Conservation (phyloP, 2,329 filamentous ascomycete species). For the Pseudogymnoascus sp. region DNA sequence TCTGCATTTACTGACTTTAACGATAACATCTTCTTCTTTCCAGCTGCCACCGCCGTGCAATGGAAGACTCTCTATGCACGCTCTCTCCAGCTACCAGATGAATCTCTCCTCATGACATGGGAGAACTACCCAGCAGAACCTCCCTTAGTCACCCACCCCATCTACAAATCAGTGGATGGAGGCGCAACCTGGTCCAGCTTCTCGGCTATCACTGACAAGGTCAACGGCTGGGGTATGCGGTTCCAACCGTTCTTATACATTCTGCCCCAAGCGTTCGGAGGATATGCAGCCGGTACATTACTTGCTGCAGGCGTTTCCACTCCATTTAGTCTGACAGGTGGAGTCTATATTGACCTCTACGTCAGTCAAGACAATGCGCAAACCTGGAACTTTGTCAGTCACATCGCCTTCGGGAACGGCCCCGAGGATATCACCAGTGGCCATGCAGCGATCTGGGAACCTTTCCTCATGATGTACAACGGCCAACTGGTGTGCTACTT, state of each 20-base stretch:
- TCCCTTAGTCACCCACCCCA: slow-evolving; percentile 35
- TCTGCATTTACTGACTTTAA: background rate
- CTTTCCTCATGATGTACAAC: slow-evolving; percentile 51
- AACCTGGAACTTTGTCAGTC: slow-evolving; percentile 57
- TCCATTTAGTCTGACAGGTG: slow-evolving; percentile 39
- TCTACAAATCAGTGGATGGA: slow-evolving; percentile 40
- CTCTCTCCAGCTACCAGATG: slow-evolving; percentile 23
- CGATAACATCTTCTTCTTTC: background rate
- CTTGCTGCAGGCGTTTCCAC: slow-evolving; percentile 39
- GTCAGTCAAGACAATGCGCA: slow-evolving; percentile 47
- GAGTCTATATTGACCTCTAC: slow-evolving; percentile 60
- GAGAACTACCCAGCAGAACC: slow-evolving; percentile 46
- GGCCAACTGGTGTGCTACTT: slow-evolving; percentile 57
- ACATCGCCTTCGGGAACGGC: slow-evolving; percentile 54
- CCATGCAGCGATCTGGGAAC: slow-evolving; percentile 60
- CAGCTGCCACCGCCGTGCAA: background rate
- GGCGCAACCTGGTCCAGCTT: slow-evolving; percentile 53
- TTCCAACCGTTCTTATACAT: slow-evolving; percentile 61
- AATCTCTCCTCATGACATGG: slow-evolving; percentile 39
- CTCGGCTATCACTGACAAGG: slow-evolving; percentile 51
- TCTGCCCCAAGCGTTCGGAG: slow-evolving; percentile 47
- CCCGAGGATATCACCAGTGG: slow-evolving; percentile 52
- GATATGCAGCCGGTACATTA: slow-evolving; percentile 51
- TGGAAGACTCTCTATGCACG: slow-evolving; percentile 18
- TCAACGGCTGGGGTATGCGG: slow-evolving; percentile 52